Evolutionary conservation across 2,329 filamentous ascomycete genomes (phyloP).

Genomic region (Ustilaginoidea virens): DNA sequence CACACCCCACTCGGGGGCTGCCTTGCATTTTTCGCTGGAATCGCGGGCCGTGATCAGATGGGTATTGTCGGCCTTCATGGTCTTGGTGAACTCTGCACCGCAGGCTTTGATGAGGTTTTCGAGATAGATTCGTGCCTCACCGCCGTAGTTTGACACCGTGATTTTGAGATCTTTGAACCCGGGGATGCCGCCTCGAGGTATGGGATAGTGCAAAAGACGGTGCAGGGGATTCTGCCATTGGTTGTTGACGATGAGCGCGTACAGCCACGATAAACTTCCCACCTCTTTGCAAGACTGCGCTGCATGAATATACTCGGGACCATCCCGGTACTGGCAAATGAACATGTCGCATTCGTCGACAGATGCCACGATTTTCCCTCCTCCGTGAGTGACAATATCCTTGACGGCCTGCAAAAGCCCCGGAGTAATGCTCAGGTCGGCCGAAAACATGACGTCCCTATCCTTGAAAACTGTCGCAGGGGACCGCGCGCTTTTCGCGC

Average conservation of each 20-base stretch:
- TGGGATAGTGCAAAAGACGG: constrained; percentile 77
- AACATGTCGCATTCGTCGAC: constrained; percentile 66
- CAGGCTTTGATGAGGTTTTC: constrained; percentile 78
- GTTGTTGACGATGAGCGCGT: constrained; percentile 77
- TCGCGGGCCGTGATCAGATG: constrained; percentile 86
- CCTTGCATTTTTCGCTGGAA: constrained; percentile 82
- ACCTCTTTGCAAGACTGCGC: constrained; percentile 68
- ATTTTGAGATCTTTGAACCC: constrained; percentile 67
- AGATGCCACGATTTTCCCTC: constrained; percentile 50
- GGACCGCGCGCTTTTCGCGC: constrained; percentile 25
- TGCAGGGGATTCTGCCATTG: constrained; percentile 75
- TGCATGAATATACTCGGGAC: constrained; percentile 60
- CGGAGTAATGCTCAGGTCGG: constrained; percentile 55
- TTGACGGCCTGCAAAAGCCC: constrained; percentile 53
- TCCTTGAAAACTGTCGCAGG: constrained; percentile 61
- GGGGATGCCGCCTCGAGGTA: constrained; percentile 60
- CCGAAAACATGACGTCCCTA: constrained; percentile 62
- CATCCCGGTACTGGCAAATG: constrained; percentile 76
- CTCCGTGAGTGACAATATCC: constrained; percentile 54
- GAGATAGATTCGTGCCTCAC: constrained; percentile 82
- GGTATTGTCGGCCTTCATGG: constrained; percentile 88
- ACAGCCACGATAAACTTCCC: constrained; percentile 88
- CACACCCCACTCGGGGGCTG: constrained; percentile 84
- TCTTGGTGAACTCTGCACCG: constrained; percentile 84
- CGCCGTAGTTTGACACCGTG: constrained; percentile 90